A percentile compares a stretch with the other conserved stretches of the same genome.
phyloP scores from a whole-genome alignment of 139 green algal genomes.

The Chlamydomonas sp. region DNA sequence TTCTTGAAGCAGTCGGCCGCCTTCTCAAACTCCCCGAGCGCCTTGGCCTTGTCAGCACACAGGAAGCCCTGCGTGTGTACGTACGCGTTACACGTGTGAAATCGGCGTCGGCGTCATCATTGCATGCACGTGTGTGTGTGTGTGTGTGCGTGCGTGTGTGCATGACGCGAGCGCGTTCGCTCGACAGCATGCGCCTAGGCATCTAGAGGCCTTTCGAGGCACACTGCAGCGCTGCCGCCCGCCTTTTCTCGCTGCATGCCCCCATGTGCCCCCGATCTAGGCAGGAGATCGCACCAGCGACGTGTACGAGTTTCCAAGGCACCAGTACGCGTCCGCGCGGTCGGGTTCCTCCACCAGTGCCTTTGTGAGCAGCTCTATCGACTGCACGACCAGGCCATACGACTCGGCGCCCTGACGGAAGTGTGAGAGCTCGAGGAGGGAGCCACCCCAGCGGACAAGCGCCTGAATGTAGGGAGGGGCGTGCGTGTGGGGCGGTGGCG shows the following conservation, averaged over 20 bases:
- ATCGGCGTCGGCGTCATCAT: neutral
- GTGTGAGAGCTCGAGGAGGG: constrained; percentile 94
- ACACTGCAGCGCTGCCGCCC: neutral
- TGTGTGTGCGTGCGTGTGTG: neutral
- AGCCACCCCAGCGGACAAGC: constrained; percentile 85
- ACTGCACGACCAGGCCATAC: constrained; percentile 82
- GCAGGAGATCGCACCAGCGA: neutral
- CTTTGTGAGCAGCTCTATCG: too few species aligned
- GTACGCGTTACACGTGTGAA: neutral
- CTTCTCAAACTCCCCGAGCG: constrained; percentile 71
- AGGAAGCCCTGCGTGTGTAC: constrained; percentile 66
- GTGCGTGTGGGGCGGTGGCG: too few species aligned
- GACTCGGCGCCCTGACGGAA: constrained; percentile 82
- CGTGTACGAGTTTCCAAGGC: constrained; percentile 41
- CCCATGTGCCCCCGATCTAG: neutral
- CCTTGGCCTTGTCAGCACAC: constrained; percentile 43
- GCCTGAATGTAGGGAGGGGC: too few species aligned
- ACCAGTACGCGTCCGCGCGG: constrained; percentile 87
- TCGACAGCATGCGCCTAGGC: too few species aligned
- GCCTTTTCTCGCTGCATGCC: neutral
- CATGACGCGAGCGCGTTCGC: too few species aligned
- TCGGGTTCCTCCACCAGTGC: constrained; percentile 67
- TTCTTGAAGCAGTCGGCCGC: constrained; percentile 74
- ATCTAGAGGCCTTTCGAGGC: neutral
- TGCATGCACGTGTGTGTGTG: neutral